Base-by-base conservation (phyloP, 306 rosid genomes). In the Cucurbita ficifolia region DNA sequence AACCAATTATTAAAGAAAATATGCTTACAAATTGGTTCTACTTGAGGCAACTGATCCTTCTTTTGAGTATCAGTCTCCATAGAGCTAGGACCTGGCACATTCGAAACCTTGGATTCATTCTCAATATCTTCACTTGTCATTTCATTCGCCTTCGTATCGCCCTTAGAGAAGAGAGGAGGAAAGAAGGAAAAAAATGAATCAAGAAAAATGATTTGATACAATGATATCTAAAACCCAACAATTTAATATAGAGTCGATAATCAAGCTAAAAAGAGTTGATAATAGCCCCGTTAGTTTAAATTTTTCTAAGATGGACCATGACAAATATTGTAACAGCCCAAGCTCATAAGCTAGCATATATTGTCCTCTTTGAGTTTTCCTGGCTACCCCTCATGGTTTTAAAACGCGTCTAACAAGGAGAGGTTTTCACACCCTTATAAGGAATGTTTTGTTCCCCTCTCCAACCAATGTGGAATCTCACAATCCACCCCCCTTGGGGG, bases 31-130 rank as follows among this genome's bases (percentile, higher is more conserved):
- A 94, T 82, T 54, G 84, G 75, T 70, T 85, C 88, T 43, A 86
- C 35, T 78, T 61, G 85, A 75, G 99, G 96, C 78, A 89, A 84
- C 56, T 80, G 91, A 81, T 87, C 87, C 80, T 57, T 78, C 80
- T 81, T 84, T 77, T 79, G 78, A 56, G 77, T 60, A 42, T 80
- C 87, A 72, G 69, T 81, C 76, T 83, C 96, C 75, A 77, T 81
- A 45, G 79, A 40, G 69, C 76, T 85, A 77, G 83, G 68, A 68
- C 75, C 81, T 29, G 88, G 85, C 76, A 67, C 61, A 79, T 78
- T 79, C 50, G 85, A 61, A 55, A 60, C 79, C 76, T 78, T 85
- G 43, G 87, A 69, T 57, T 84, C 96, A 73, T 63, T 86, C 53
- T 84, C 87, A 60, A 74, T 80, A 64, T 90, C 92, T 73, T 79